Percentiles rank a stretch among this genome's conserved stretches.
Conservation (phyloP, 1,139 yeast species). For the Blastobotrys malaysiensis region DNA sequence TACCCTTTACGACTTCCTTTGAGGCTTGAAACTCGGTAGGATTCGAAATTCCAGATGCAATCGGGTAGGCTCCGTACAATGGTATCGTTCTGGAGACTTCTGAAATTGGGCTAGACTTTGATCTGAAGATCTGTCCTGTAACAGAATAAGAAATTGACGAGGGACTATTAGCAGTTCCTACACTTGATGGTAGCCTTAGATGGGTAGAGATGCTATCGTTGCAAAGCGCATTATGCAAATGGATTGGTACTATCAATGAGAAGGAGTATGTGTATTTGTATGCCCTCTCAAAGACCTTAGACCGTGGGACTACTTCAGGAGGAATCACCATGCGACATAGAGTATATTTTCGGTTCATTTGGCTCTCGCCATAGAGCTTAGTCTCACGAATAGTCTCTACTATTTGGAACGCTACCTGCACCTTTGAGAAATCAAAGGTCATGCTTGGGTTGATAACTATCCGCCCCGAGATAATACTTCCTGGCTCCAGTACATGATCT, state of each 20-base stretch:
- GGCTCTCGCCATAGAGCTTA: slow-evolving; percentile 7
- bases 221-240: slow-evolving; percentile 2
- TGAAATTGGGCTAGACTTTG: not conserved
- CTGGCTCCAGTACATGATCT: slow-evolving; percentile 4
- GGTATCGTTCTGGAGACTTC: not conserved
- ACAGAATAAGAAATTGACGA: not conserved
- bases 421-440: slow-evolving; percentile 3
- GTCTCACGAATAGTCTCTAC: slow-evolving; percentile 6
- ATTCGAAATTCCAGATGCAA: not conserved
- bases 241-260: slow-evolving; percentile 2
- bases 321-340: slow-evolving; percentile 1
- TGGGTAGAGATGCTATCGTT: slow-evolving; percentile 1
- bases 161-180: not conserved
- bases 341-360: slow-evolving; percentile 2
- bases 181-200: slow-evolving; percentile 5
- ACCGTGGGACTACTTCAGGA: not conserved
- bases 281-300: not conserved
- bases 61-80: not conserved
- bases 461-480: slow-evolving; percentile 8
- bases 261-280: not conserved
- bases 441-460: slow-evolving; percentile 9
- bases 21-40: not conserved
- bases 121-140: not conserved
- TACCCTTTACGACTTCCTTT: slow-evolving; percentile 5
- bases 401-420: slow-evolving; percentile 5